Percentiles rank a stretch among this genome's conserved stretches.
phyloP scores from a whole-genome alignment of 306 rosid genomes.

The Gynostemma pentaphyllum region DNA sequence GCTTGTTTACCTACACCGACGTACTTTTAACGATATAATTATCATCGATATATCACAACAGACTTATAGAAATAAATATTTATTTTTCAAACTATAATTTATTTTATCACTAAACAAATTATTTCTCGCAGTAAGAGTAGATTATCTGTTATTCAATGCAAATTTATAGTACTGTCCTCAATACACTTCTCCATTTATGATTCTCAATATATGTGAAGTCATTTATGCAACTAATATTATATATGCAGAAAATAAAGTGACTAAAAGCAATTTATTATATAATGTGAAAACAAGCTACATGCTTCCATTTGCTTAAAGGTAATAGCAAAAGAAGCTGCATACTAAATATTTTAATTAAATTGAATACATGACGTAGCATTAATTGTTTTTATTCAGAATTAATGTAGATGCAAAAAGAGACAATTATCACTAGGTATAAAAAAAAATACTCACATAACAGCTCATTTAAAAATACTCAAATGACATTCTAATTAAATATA shows the following conservation, averaged over 20 bases:
- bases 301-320: not conserved
- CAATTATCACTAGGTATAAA: not conserved
- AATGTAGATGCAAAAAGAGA: not conserved
- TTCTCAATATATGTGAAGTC: not conserved
- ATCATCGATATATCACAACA: no score
- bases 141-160: no score
- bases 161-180: no score
- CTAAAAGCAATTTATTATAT: not conserved
- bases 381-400: not conserved
- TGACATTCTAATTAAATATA: no score
- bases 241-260: not conserved
- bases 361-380: not conserved
- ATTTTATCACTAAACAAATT: no score
- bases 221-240: not conserved
- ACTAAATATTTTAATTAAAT: not conserved
- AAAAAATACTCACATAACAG: not conserved
- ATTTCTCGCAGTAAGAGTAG: no score
- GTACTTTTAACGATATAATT: no score
- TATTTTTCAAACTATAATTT: no score
- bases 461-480: no score
- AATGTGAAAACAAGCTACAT: constrained; percentile 3
- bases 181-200: not conserved
- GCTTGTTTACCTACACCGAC: no score
- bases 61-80: no score
- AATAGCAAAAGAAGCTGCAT: not conserved